phyloP scores from a whole-genome alignment of 352 stramenopile species.

The Phytophthora idaei region DNA sequence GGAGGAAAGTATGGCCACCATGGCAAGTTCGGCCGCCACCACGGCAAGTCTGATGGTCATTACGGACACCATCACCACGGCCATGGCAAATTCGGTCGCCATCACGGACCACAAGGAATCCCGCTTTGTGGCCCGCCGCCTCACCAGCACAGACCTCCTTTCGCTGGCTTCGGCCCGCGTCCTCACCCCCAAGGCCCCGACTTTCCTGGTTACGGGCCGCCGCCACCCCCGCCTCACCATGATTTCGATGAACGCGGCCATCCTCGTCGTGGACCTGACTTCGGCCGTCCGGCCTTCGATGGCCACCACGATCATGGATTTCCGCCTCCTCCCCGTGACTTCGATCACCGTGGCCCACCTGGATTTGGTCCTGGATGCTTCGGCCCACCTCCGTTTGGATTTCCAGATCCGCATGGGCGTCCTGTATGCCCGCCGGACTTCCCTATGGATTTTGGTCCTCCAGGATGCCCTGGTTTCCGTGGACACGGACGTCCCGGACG shows the following conservation, averaged over 20 bases:
- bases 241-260: neutral
- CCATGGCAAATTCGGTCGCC: conserved; percentile 16
- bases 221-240: conserved; percentile 1
- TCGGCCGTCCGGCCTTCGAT: neutral
- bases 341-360: conserved; percentile 11
- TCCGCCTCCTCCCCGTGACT: conserved; percentile 4
- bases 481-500: conserved; percentile 12
- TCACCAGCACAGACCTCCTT: conserved; percentile 2
- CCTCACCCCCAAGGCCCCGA: neutral
- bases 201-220: conserved; percentile 12
- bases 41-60: conserved; percentile 16
- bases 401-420: conserved; percentile 7
- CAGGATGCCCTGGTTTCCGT: conserved; percentile 11
- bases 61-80: conserved; percentile 8
- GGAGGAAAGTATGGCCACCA: conserved; percentile 31
- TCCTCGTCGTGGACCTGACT: neutral
- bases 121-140: conserved; percentile 1
- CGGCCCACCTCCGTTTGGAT: conserved; percentile 13
- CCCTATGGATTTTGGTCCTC: conserved; percentile 9
- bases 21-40: conserved; percentile 22
- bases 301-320: conserved; percentile 1
- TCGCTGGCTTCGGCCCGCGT: conserved; percentile 5
- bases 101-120: conserved; percentile 19
- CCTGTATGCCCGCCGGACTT: conserved; percentile 9
- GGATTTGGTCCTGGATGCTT: conserved; percentile 19